phyloP scores from a whole-genome alignment of 345 rosid genomes.

The Capsella bursapastoris region DNA sequence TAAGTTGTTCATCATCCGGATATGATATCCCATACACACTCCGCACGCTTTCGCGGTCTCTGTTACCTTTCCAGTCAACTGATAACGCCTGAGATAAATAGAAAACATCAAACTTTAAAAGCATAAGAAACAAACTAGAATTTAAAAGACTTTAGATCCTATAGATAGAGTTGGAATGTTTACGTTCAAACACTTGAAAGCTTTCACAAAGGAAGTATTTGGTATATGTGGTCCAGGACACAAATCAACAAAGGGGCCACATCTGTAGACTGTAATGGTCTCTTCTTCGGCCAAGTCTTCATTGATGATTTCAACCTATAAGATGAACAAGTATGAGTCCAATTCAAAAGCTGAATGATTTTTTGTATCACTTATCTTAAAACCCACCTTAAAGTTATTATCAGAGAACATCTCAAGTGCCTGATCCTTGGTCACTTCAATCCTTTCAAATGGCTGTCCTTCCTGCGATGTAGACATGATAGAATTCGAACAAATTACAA shows the following conservation, averaged over 20 bases:
- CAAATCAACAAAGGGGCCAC: constrained; percentile 85
- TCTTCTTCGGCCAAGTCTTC: constrained; percentile 75
- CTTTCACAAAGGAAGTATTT: constrained; percentile 81
- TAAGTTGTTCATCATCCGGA: constrained; percentile 71
- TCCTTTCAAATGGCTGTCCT: constrained; percentile 83
- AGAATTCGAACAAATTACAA: too few relatives aligned
- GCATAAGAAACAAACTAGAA: too few relatives aligned
- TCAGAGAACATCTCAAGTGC: constrained; percentile 82
- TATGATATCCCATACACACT: constrained; percentile 91
- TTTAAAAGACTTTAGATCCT: too few relatives aligned
- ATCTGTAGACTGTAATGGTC: constrained; percentile 82
- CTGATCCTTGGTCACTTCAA: constrained; percentile 74
- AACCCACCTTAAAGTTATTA: constrained; percentile 72
- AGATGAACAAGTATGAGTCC: neutral
- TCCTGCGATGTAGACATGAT: constrained; percentile 48
- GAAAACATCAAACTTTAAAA: too few relatives aligned
- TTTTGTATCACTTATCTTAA: neutral
- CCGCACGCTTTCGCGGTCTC: constrained; percentile 44
- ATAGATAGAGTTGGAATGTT: neutral
- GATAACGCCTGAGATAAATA: too few relatives aligned
- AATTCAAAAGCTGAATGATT: neutral
- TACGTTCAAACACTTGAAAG: constrained; percentile 79
- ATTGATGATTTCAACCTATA: constrained; percentile 74
- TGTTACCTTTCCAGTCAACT: too few relatives aligned
- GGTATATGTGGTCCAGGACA: constrained; percentile 98